A percentile compares a stretch with the other conserved stretches of the same genome.
Evolutionary conservation across 306 rosid species (phyloP).

Genomic region (Elaeagnus macrophylla): DNA sequence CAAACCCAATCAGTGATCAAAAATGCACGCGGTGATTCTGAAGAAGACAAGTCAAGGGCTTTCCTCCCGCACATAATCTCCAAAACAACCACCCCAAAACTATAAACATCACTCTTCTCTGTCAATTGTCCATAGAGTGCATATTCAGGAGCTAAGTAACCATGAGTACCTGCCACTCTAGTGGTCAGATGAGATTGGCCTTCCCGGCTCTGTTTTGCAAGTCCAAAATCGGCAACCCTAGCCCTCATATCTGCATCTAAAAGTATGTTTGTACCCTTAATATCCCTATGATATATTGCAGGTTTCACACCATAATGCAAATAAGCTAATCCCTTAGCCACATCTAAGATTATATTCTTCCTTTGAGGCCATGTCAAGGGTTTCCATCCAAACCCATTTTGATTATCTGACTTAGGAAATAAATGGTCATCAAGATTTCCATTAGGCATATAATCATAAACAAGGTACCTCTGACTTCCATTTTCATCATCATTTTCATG

Average conservation of each 20-base stretch:
- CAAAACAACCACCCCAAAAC: conserved; percentile 93
- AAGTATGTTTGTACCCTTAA: conserved; percentile 86
- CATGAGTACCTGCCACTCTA: conserved; percentile 97
- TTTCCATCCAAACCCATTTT: conserved; percentile 23
- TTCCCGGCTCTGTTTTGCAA: conserved; percentile 78
- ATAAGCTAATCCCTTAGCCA: conserved; percentile 81
- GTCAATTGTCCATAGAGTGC: conserved; percentile 94
- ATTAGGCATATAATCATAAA: conserved; percentile 91
- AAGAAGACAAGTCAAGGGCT: conserved; percentile 73
- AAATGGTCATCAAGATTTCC: conserved; percentile 77
- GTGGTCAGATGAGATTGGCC: conserved; percentile 98
- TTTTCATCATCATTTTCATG: conserved; percentile 29
- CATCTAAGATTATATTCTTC: conserved; percentile 78
- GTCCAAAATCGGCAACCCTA: conserved; percentile 94
- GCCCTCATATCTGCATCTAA: conserved; percentile 82
- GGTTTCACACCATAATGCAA: conserved; percentile 95
- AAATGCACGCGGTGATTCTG: conserved; percentile 54
- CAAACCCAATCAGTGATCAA: conserved; percentile 96
- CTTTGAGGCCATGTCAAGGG: conserved; percentile 90
- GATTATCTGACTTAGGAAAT: conserved; percentile 26
- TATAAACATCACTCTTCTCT: conserved; percentile 95
- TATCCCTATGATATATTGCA: conserved; percentile 82
- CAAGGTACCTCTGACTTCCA: conserved; percentile 64
- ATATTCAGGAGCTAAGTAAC: conserved; percentile 89
- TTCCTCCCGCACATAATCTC: conserved; percentile 97